phyloP scores from a whole-genome alignment of 352 stramenopile species.

The Globisporangium takayamanum region DNA sequence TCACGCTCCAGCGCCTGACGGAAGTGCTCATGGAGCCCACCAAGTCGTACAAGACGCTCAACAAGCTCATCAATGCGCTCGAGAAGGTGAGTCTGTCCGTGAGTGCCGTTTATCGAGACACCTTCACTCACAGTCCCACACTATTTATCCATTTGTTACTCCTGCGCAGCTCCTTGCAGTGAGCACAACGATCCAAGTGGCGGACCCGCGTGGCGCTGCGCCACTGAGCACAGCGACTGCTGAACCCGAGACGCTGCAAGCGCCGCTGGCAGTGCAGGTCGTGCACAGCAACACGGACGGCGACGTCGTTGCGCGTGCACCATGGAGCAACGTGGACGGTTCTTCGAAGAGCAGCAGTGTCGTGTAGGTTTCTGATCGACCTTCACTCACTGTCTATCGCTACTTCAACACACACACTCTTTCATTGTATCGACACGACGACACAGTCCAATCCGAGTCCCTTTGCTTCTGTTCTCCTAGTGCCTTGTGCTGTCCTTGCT shows the following conservation, averaged over 20 bases:
- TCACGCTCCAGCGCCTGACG: slow-evolving; percentile 76
- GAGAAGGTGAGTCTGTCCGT: slow-evolving; percentile 45
- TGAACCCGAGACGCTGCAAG: neutral
- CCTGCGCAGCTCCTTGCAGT: slow-evolving; percentile 44
- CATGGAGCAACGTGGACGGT: slow-evolving; percentile 29
- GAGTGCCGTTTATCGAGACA: neutral
- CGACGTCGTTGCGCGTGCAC: slow-evolving; percentile 38
- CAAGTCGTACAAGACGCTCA: slow-evolving; percentile 65
- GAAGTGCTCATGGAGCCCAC: slow-evolving; percentile 69
- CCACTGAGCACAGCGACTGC: neutral
- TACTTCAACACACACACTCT: too few relatives aligned
- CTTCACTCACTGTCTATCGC: neutral
- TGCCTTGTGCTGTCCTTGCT: neutral
- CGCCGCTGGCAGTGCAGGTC: slow-evolving; percentile 17
- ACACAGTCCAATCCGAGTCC: neutral
- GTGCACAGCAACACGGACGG: slow-evolving; percentile 17
- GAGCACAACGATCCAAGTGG: slow-evolving; percentile 60
- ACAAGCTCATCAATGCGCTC: slow-evolving; percentile 77
- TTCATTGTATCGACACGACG: neutral
- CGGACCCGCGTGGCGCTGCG: slow-evolving; percentile 35
- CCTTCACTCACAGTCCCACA: neutral
- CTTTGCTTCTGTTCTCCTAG: neutral
- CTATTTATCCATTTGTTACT: neutral
- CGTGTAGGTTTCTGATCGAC: neutral
- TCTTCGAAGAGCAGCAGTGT: neutral